phyloP scores from a whole-genome alignment of 768 basidiomycete genomes.

The Infundibulicybe gibba region DNA sequence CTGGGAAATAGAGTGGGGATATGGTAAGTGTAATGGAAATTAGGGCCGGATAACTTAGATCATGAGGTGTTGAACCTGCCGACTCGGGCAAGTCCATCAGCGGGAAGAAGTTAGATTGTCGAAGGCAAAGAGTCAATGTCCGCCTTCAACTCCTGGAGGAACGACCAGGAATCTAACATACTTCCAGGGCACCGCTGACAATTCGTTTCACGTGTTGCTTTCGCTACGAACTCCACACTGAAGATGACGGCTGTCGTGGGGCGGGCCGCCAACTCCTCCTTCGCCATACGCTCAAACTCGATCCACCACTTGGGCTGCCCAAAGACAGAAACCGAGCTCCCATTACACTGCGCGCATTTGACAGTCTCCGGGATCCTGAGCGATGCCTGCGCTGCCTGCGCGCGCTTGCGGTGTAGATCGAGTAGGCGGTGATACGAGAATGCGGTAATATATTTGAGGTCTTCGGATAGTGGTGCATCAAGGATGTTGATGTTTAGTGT shows the following conservation, averaged over 20 bases:
- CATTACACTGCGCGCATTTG: slow-evolving; percentile 70
- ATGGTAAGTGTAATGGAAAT: too few relatives aligned
- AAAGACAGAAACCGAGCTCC: slow-evolving; percentile 36
- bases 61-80: too few relatives aligned
- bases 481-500: slow-evolving; percentile 53
- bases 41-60: too few relatives aligned
- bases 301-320: slow-evolving; percentile 67
- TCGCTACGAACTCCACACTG: slow-evolving; percentile 53
- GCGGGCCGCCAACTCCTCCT: slow-evolving; percentile 49
- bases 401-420: slow-evolving; percentile 53
- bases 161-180: slow-evolving; percentile 57
- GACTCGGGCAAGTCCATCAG: too few relatives aligned
- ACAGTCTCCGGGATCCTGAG: slow-evolving; percentile 43
- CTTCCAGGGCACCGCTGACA: slow-evolving; percentile 65
- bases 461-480: slow-evolving; percentile 55
- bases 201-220: slow-evolving; percentile 43
- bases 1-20: too few relatives aligned
- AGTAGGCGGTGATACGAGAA: slow-evolving; percentile 65
- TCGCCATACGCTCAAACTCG: slow-evolving; percentile 54
- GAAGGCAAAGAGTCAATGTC: too few relatives aligned
- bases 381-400: slow-evolving; percentile 41
- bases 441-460: slow-evolving; percentile 65
- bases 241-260: slow-evolving; percentile 63
- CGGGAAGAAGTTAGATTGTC: too few relatives aligned
- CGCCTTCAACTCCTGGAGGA: slow-evolving; percentile 48